Evolutionary conservation across 2,329 filamentous ascomycete genomes (phyloP), one percentile per base, ranked within the genome.

Genomic region (Xylogone sp.): DNA sequence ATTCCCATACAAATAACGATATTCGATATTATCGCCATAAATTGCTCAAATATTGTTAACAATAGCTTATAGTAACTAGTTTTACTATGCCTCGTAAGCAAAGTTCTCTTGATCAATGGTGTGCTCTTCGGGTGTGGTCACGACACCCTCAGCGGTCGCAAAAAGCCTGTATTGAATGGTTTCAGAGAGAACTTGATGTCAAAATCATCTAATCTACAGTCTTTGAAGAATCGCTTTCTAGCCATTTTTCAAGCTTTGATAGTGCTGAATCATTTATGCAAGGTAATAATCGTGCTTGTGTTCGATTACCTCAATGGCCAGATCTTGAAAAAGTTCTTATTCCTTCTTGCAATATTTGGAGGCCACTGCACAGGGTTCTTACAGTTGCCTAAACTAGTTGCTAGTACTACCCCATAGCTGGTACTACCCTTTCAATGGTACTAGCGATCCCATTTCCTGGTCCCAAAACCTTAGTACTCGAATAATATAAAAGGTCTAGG

Each of bases 121-220:
- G 31, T 29, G 45, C 45, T 20, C 45, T 47, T 31, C 45, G 9
- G 27, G 46, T 31, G 18, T 27, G 18, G 18, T 39, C 22, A 9
- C 16, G 34, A 48, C 31, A 48, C 18, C 27, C 27, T 48, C 27
- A 18, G 21, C 46, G 19, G n/a, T 48, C 46, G 18, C 27, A 48
- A 48, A 48, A 48, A 34, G n/a, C 27, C 18, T 48, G 27, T 48
- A 48, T 48, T 3, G 29, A 24, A 19, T 48, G 27, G 46, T 48
- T 48, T 34, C 22, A 31, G 24, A 18, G 19, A 27, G 16, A 39
- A 48, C 34, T 21, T 21, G 16, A 21, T 31, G 19, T 18, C 16
- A n/a, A 21, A 48, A 48, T 48, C 29, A 48, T 21, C 21, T 20
- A 47, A 31, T 47, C 45, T 47, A 47, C 24, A 6, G 27, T 47